These are phyloP conservation scores for Plasmodium vivax DNA, from an alignment of 169 alveolate species.

Conservation along the genomic window DNA sequence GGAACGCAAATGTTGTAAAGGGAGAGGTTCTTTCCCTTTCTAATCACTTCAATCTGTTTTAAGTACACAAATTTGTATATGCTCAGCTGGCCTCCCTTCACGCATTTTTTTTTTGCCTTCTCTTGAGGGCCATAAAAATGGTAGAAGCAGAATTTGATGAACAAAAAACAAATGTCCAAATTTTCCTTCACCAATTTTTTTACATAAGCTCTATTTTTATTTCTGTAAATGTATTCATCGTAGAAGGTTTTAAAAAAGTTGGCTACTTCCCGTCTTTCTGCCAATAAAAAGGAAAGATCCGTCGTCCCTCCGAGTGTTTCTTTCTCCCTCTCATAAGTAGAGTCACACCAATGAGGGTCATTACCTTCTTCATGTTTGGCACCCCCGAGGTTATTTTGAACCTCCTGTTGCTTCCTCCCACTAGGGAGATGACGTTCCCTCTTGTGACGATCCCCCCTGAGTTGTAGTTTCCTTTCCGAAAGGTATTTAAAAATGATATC, in stretches of 20 bases:
- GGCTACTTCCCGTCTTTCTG: slow-evolving; percentile 9
- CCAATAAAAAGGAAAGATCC: slow-evolving; percentile 1
- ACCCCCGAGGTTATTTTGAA: not conserved
- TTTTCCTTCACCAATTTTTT: slow-evolving; percentile 33
- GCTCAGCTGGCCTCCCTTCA: not conserved
- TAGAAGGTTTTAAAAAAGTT: slow-evolving; percentile 36
- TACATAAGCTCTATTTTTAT: slow-evolving; percentile 19
- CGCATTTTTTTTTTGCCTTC: not conserved
- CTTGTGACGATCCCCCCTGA: not conserved
- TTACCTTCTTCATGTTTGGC: not conserved
- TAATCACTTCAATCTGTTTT: slow-evolving; percentile 49
- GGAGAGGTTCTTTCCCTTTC: not conserved
- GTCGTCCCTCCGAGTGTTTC: not conserved
- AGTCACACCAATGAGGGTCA: not conserved
- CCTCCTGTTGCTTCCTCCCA: not conserved
- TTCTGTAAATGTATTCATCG: slow-evolving; percentile 63
- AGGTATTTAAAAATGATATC: slow-evolving; percentile 52
- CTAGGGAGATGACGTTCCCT: not conserved
- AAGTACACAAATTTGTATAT: slow-evolving; percentile 46
- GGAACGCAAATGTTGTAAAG: slow-evolving; percentile 57
- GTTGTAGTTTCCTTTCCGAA: slow-evolving; percentile 6
- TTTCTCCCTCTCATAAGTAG: not conserved
- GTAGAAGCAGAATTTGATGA: slow-evolving; percentile 47
- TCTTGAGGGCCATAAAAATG: not conserved
- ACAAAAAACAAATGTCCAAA: slow-evolving; percentile 60